Conservation (phyloP, 1,284 basidiomycete species). For the Ustilago trichophora region DNA sequence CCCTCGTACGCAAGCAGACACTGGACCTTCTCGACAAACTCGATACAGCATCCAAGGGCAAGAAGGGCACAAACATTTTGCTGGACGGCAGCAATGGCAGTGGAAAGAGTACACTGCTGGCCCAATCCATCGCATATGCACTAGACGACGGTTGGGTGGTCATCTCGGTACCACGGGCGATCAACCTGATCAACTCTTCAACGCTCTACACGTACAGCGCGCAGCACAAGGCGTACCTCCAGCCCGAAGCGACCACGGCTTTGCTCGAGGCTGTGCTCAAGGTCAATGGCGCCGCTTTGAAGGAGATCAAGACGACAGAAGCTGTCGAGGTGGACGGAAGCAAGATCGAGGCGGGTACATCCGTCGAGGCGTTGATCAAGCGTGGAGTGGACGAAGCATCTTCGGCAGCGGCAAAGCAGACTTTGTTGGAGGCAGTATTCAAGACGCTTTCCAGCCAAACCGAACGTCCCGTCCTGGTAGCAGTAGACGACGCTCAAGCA, state of each 20-base stretch:
- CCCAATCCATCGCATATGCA: conserved; percentile 82
- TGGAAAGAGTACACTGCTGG: conserved; percentile 83
- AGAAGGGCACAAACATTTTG: conserved; percentile 25
- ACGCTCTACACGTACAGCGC: conserved; percentile 79
- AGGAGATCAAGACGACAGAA: conserved; percentile 23
- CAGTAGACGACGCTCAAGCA: conserved; percentile 86
- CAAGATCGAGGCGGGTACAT: conserved; percentile 27
- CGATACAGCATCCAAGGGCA: conserved; percentile 33
- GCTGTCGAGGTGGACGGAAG: conserved; percentile 28
- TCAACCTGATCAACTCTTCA: conserved; percentile 80
- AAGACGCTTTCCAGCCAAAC: conserved; percentile 76
- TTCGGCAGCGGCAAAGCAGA: conserved; percentile 66
- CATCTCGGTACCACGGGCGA: conserved; percentile 84
- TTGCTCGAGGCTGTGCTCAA: conserved; percentile 65
- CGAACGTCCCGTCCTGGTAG: conserved; percentile 78
- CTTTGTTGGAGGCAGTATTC: conserved; percentile 75
- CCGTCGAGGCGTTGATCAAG: conserved; percentile 41
- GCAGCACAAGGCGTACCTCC: conserved; percentile 79
- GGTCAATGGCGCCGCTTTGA: conserved; percentile 63
- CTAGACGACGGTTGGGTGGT: conserved; percentile 80
- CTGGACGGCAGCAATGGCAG: conserved; percentile 74
- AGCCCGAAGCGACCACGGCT: conserved; percentile 71
- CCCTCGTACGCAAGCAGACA: conserved; percentile 51
- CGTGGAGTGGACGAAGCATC: conserved; percentile 20
- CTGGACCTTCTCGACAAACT: conserved; percentile 54